These are phyloP conservation scores for barley (Hordeum vulgare) DNA, from an alignment of 176 grass and related monocot species.

Conservation along the genomic window MorexV3_pseudomolecules_assembly NC_058524.1:215305620-215306119, in stretches of 20 bases:
- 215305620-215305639: background rate
- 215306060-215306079: background rate
- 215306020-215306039: too few species aligned
- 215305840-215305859: constrained; percentile 6
- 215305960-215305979: too few species aligned
- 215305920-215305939: constrained; percentile 47
- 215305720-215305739: constrained; percentile 71
- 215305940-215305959: background rate
- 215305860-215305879: constrained; percentile 58
- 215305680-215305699: constrained; percentile 30
- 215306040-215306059: background rate
- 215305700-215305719: constrained; percentile 16
- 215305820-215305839: constrained; percentile 20
- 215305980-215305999: too few species aligned
- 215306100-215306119: background rate
- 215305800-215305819: constrained; percentile 42
- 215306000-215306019: too few species aligned
- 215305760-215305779: constrained; percentile 56
- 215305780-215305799: constrained; percentile 46
- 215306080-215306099: background rate
- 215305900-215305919: constrained; percentile 46
- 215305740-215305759: constrained; percentile 49
- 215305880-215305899: constrained; percentile 23
- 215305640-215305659: constrained; percentile 51
- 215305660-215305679: constrained; percentile 44